Evolutionary conservation across 306 rosid genomes (phyloP).

Genomic region (Gastrolobium bilobum): DNA sequence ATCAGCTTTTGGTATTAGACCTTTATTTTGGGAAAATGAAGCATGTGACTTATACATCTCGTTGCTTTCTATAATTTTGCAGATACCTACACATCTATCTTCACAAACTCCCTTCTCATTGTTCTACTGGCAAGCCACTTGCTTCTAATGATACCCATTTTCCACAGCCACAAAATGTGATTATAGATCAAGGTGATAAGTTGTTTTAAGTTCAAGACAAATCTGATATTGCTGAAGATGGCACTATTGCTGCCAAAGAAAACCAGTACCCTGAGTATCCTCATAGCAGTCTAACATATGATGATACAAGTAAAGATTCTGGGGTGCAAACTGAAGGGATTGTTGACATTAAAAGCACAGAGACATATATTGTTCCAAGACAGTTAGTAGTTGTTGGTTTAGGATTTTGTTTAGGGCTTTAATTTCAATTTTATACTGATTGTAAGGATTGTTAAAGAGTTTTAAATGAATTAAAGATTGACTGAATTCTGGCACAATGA

Average conservation of each 20-base stretch:
- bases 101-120: slow-evolving; percentile 69
- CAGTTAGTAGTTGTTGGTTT: neutral
- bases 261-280: slow-evolving; percentile 56
- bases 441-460: too few species aligned
- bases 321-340: slow-evolving; percentile 50
- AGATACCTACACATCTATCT: slow-evolving; percentile 62
- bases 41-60: too few species aligned
- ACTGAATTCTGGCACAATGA: too few species aligned
- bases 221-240: slow-evolving; percentile 52
- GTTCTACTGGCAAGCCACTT: slow-evolving; percentile 60
- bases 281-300: slow-evolving; percentile 53
- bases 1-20: slow-evolving; percentile 35
- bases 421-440: too few species aligned
- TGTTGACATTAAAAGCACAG: slow-evolving; percentile 51
- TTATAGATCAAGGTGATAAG: slow-evolving; percentile 52
- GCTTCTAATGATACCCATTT: slow-evolving; percentile 54
- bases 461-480: too few species aligned
- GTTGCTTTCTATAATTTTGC: slow-evolving; percentile 48
- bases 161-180: slow-evolving; percentile 58
- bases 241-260: slow-evolving; percentile 44
- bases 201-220: slow-evolving; percentile 59
- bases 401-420: too few species aligned
- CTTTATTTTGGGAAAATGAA: slow-evolving; percentile 3
- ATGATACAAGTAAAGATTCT: slow-evolving; percentile 51
- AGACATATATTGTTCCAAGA: slow-evolving; percentile 40